Percentiles rank a stretch among this genome's conserved stretches.
phyloP scores from a whole-genome alignment of 345 rosid genomes.

The Linum lewisii region DNA sequence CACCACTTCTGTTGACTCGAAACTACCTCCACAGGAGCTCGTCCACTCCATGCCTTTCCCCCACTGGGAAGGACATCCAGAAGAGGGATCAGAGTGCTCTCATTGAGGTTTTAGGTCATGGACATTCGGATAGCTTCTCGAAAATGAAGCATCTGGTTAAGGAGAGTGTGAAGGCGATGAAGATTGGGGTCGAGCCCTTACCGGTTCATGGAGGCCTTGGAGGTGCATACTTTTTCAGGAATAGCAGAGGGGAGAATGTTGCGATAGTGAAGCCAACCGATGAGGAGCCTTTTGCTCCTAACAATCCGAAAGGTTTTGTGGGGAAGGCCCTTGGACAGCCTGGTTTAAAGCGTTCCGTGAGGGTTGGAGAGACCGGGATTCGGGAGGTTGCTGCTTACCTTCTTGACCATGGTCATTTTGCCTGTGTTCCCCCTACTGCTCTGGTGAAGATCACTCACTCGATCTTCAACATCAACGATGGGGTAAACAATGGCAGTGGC shows the following conservation, averaged over 20 bases:
- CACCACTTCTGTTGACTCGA: slow-evolving; percentile 78
- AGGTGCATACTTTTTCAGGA: slow-evolving; percentile 86
- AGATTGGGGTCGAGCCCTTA: slow-evolving; percentile 74
- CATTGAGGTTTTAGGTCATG: slow-evolving; percentile 80
- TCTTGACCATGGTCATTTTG: slow-evolving; percentile 67
- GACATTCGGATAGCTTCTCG: slow-evolving; percentile 44
- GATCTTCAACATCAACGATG: slow-evolving; percentile 75
- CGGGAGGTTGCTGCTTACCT: slow-evolving; percentile 99
- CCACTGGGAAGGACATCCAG: slow-evolving; percentile 68
- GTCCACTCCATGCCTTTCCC: slow-evolving; percentile 96
- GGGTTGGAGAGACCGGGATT: slow-evolving; percentile 94
- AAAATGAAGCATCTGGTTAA: slow-evolving; percentile 43
- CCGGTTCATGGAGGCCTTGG: slow-evolving; percentile 84
- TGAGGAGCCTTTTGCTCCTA: slow-evolving; percentile 99
- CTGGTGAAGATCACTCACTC: slow-evolving; percentile 94
- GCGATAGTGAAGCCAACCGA: slow-evolving; percentile 98
- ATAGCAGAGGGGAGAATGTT: slow-evolving; percentile 58
- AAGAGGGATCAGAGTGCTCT: slow-evolving; percentile 79
- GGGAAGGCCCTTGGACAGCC: slow-evolving; percentile 98
- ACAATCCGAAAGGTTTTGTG: slow-evolving; percentile 94
- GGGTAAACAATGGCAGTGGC: slow-evolving; percentile 51
- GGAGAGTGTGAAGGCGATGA: slow-evolving; percentile 73
- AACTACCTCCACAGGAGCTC: slow-evolving; percentile 80
- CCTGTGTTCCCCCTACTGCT: slow-evolving; percentile 92
- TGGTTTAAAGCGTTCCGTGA: slow-evolving; percentile 88